Evolutionary conservation across 306 rosid genomes (phyloP).

Genomic region (Inga oerstediana): DNA sequence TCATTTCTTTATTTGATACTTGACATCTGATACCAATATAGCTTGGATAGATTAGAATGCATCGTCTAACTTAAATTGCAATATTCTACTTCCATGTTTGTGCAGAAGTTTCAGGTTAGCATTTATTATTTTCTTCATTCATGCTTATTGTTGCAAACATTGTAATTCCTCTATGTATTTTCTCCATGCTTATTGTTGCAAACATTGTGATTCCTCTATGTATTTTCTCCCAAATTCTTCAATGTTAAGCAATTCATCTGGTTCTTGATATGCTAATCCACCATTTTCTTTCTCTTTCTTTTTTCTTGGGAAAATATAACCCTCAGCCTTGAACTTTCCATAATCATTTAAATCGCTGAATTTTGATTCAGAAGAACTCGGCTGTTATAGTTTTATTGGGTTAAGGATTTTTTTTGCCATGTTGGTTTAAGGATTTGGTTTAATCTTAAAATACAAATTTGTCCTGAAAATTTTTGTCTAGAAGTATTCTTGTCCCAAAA

Average conservation of each 20-base stretch:
- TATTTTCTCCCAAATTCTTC: neutral
- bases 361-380: neutral
- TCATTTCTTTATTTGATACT: constrained; percentile 28
- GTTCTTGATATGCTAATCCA: neutral
- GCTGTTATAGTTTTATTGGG: neutral
- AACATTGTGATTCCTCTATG: neutral
- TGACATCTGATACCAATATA: constrained; percentile 22
- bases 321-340: neutral
- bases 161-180: neutral
- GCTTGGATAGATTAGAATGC: constrained; percentile 24
- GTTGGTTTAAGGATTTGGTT: no score
- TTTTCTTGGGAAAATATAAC: neutral
- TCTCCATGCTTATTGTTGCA: neutral
- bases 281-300: neutral
- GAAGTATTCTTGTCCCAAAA: no score
- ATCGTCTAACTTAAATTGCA: constrained; percentile 37
- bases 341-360: no score
- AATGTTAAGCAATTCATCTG: neutral
- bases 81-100: constrained; percentile 38
- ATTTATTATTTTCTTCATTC: constrained; percentile 22
- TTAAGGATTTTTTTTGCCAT: no score
- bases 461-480: no score
- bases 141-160: neutral
- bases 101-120: constrained; percentile 26
- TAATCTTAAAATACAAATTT: no score